Base-by-base conservation (phyloP, 176 grass and related monocot genomes). In the Bothriochloa decipiens region DNA sequence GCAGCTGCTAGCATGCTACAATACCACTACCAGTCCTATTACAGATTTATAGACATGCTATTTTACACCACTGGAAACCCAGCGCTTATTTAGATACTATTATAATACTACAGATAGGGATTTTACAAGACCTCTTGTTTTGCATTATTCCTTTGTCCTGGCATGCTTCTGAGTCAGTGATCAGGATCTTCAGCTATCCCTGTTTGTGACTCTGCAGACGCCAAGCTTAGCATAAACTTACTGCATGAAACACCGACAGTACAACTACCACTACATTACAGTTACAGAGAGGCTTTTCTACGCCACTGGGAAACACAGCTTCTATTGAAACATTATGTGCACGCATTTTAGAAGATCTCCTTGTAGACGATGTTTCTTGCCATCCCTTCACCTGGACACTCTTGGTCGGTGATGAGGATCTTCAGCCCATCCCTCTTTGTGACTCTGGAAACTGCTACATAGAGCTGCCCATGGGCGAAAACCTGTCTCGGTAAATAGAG, bases 201-300 rank as follows among this genome's bases (percentile, higher is more conserved):
- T 35, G 72, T 75, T 55, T 75, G 27, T 53, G 28, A 75, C 47
- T 76, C 33, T 61, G 52, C 16, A 57, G 32, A 60, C 6, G 35
- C 52, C 74, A 77, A 77, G n/a, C 74, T 40, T 61, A 77, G 12
- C 75, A 77, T 13, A 36, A 77, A 23, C 22, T 72, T 72, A 27
- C 41, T 46, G 23, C 11, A 26, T 26, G n/a, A 72, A 72, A 43
- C 61, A 64, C 41, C 7, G 26, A 17, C 33, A 9, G 20, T 13
- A 61, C 52, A 61, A 62, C 55, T 62, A 62, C 22, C 12, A 41
- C 35, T 37, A 26, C 22, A 14, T 64, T 27, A 28, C 22, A 27
- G 61, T 40, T 70, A 13, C 74, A 39, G 20, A 39, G 55, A 60
- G 52, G 74, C 15, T 4, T 39, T 60, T 70, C 20, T 39, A 39